Base-by-base conservation (phyloP, 768 basidiomycete species). In the Fomitopsis serialis region DNA sequence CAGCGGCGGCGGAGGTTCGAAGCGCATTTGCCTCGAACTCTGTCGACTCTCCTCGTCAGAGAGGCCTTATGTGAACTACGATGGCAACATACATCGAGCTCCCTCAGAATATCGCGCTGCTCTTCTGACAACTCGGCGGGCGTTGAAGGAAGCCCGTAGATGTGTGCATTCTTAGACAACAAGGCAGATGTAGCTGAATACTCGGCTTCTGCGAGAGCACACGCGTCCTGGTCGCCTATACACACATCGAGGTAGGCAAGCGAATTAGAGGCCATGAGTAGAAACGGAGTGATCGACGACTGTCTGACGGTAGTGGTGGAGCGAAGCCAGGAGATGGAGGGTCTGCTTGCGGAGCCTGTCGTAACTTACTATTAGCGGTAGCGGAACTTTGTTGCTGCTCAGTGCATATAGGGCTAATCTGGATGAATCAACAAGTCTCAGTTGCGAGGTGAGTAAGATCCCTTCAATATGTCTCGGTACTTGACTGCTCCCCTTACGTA, bases 71-170 rank as follows among this genome's bases (percentile, higher is more conserved):
- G 7, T 45, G 44, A n/a, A 25, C 17, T 3, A 19, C 40, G 35
- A 44, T 37, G 53, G 46, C n/a, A 49, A 37, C 32, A 19, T 49
- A 71, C 70, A 61, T 73, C 63, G 48, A 73, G 55, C 43, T 72
- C 71, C 42, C 55, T 54, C 12, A 76, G 62, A 44, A 72, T 74
- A 23, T 78, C 74, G 45, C 65, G 66, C 32, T 76, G 74, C 55
- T 75, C 74, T 24, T 72, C 72, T 37, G 73, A 65, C 1, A 80
- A 67, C 13, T 74, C 68, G 2, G 67, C 63, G 6, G 74, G 70
- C 8, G 52, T 54, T 3, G 68, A 54, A 4, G 78, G 72, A 1
- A 81, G 65, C 6, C 73, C 72, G 54, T 79, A 80, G 35, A 73
- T 72, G 0, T 62, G 42, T 11, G 70, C 70, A 42, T 75, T 72